phyloP scores from a whole-genome alignment of 2,329 filamentous ascomycete species.

The Ophiocordyceps sinensis region DNA sequence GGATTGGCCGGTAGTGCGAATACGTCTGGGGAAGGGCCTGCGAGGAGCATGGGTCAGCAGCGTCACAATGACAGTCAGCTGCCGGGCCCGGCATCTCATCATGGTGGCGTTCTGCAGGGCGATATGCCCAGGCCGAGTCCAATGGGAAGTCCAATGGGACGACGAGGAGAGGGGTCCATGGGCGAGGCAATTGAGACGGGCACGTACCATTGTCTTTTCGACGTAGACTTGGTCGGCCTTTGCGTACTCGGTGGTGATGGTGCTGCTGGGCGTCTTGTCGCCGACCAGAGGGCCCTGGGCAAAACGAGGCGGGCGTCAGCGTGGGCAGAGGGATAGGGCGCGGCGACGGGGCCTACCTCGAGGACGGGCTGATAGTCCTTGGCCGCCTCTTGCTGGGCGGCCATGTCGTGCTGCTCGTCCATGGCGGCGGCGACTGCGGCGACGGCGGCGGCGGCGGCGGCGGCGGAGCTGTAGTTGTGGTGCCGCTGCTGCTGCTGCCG shows the following conservation, averaged over 20 bases:
- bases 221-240: conserved; percentile 75
- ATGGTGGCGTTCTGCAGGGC: neutral
- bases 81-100: neutral
- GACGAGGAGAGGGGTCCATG: neutral
- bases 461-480: neutral
- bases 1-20: conserved; percentile 73
- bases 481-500: neutral
- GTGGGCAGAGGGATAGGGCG: neutral
- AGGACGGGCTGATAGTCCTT: conserved; percentile 43
- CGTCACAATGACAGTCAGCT: neutral
- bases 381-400: conserved; percentile 46
- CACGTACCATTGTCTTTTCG: conserved; percentile 68
- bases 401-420: conserved; percentile 29
- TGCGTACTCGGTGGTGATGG: conserved; percentile 74
- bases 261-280: conserved; percentile 59
- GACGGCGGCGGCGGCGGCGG: neutral
- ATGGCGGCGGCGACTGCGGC: conserved; percentile 11
- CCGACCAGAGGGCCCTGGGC: conserved; percentile 70
- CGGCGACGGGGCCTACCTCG: conserved; percentile 26
- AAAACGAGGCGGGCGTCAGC: neutral
- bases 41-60: neutral
- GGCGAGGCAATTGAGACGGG: neutral
- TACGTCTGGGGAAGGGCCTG: conserved; percentile 73
- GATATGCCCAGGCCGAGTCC: neutral
- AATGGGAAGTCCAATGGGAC: too few species aligned